phyloP scores from a whole-genome alignment of 495 filamentous ascomycete species.

The Penicillium samsonianum region DNA sequence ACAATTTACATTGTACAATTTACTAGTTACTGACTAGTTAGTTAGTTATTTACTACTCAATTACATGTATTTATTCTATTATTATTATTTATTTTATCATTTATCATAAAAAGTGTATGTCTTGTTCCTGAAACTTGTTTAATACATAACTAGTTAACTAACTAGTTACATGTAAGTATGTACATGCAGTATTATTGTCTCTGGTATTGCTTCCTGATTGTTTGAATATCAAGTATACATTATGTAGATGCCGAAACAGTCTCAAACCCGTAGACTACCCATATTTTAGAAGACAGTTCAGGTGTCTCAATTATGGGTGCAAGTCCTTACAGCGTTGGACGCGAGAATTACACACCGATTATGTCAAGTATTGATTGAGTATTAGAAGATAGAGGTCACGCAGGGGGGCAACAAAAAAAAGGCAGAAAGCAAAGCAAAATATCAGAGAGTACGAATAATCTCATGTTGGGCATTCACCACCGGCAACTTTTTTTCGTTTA shows the following conservation, averaged over 20 bases:
- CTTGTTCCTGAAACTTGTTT: neutral
- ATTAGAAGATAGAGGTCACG: conserved; percentile 36
- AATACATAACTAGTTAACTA: too few species aligned
- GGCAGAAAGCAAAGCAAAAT: conserved; percentile 36
- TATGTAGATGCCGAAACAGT: too few species aligned
- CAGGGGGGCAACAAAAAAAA: conserved; percentile 32
- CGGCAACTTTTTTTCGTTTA: conserved; percentile 44
- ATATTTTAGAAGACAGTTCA: neutral
- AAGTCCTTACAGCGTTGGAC: conserved; percentile 1
- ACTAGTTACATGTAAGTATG: neutral
- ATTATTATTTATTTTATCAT: neutral
- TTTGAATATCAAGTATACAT: too few species aligned
- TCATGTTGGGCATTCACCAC: conserved; percentile 23
- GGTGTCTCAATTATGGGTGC: neutral
- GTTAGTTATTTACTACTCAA: too few species aligned
- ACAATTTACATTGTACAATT: neutral
- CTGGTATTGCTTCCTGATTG: neutral
- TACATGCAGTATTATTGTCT: too few species aligned
- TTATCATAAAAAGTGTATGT: neutral
- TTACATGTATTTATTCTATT: neutral
- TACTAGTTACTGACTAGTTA: too few species aligned
- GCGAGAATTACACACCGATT: conserved; percentile 30
- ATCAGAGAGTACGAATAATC: conserved; percentile 29
- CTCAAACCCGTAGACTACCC: neutral
- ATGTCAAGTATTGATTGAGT: conserved; percentile 34